These are phyloP conservation scores for Acacia pycnantha DNA, from an alignment of 331 rosid genomes.

Conservation along the genomic window DNA sequence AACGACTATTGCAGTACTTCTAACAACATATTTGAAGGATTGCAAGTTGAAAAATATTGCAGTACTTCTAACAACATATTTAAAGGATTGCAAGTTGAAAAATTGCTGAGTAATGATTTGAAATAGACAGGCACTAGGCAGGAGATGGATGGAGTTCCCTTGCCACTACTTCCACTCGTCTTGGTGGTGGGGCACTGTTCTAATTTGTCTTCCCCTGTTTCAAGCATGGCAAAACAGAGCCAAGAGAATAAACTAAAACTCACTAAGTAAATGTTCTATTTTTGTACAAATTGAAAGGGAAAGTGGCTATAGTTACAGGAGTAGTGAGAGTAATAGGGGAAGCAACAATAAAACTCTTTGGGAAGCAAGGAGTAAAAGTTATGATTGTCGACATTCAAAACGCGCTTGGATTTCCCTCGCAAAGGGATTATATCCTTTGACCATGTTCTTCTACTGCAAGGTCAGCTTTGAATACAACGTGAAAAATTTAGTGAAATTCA, in stretches of 20 bases:
- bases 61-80: constrained; percentile 27
- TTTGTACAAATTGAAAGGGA: too few relatives aligned
- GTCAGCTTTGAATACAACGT: constrained; percentile 67
- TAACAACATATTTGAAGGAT: constrained; percentile 35
- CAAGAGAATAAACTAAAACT: neutral
- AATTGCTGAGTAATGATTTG: constrained; percentile 33
- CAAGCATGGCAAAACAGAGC: neutral
- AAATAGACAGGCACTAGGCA: constrained; percentile 15
- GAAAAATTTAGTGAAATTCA: constrained; percentile 44
- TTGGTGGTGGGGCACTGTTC: too few relatives aligned
- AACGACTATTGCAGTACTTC: constrained; percentile 8
- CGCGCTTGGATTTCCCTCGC: too few relatives aligned
- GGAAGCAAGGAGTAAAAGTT: too few relatives aligned
- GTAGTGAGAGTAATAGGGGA: too few relatives aligned
- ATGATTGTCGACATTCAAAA: too few relatives aligned
- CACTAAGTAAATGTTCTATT: neutral
- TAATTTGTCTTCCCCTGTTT: neutral
- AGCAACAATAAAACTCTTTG: too few relatives aligned
- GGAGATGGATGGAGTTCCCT: neutral
- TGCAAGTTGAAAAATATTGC: constrained; percentile 33
- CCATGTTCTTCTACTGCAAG: constrained; percentile 61
- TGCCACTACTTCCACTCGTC: too few relatives aligned
- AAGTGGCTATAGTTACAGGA: too few relatives aligned
- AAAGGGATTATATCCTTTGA: constrained; percentile 30
- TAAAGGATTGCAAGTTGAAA: constrained; percentile 40